Evolutionary conservation across 371 early-diverging fungal genomes (phyloP), one percentile per base, ranked within the genome.

Genomic region (Actinomortierella wolfii): DNA sequence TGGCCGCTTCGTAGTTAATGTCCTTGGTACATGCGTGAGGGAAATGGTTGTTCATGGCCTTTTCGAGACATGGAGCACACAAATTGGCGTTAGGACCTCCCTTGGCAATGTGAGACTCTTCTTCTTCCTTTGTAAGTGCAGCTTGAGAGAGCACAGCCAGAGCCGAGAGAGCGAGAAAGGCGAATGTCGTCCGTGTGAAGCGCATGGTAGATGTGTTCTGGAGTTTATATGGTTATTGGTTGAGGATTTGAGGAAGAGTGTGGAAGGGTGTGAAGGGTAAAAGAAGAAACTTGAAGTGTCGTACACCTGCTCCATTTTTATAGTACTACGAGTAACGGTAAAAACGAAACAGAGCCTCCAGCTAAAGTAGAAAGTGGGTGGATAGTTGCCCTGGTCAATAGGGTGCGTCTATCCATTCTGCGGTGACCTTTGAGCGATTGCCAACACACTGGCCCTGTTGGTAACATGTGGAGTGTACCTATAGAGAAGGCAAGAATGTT

Each of bases 31-130:
- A 73, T 40, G 73, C 73, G 24, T 73, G 73, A 2, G 73, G 73
- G 51, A 73, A 73, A 42, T 73, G 73, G 57, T 73, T 73, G 47
- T 73, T 66, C 73, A 73, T 66, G 40, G 73, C 73, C 57, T 73
- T 73, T 20, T 52, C 28, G 42, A 73, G 56, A 49, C 73, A 73
- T 4, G 67, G 56, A 1, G 42, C 55, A 56, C 73, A 73, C 34
- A 52, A 56, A 46, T 66, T 59, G 14, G 63, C 50, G 4, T 40
- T 43, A 7, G 62, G 17, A 3, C 66, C 59, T 0, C 62, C 66
- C 14, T 50, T 56, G 24, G 44, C 52, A 5, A 59, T 43, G 13
- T 58, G 51, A 39, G 59, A 28, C 20, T 44, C 67, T 3, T 50
- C 48, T 42, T 73, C 73, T 51, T 54, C 44, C 15, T 41, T 25